phyloP scores from a whole-genome alignment of 148 eudicot species.

The Spergularia marina region DNA sequence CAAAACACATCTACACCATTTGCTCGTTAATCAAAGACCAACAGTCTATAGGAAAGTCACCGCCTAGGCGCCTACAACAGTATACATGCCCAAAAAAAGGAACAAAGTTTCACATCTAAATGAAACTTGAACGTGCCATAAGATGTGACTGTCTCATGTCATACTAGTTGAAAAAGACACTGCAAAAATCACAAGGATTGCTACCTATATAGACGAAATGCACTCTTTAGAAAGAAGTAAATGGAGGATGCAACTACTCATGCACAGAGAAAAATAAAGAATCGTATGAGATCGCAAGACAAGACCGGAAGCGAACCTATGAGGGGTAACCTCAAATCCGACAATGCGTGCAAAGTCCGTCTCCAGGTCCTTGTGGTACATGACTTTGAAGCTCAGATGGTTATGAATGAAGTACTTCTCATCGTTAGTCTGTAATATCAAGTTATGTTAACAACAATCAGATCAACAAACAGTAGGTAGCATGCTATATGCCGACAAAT shows the following conservation, averaged over 20 bases:
- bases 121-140: not conserved
- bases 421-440: conserved; percentile 35
- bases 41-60: not conserved
- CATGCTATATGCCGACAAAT: not conserved
- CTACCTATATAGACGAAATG: too few species aligned
- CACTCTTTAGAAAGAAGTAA: not conserved
- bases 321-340: conserved; percentile 51
- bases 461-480: not conserved
- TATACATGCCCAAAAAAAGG: not conserved
- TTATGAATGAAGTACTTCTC: conserved; percentile 50
- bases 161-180: too few species aligned
- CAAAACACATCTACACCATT: not conserved
- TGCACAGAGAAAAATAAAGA: not conserved
- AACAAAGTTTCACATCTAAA: not conserved
- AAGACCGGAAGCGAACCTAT: conserved; percentile 34
- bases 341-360: conserved; percentile 50
- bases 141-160: not conserved
- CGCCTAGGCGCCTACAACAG: not conserved
- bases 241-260: not conserved
- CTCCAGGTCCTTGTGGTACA: conserved; percentile 47
- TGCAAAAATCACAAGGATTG: not conserved
- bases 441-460: conserved; percentile 14
- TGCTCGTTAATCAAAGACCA: not conserved
- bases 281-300: not conserved
- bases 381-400: conserved; percentile 51